These are phyloP conservation scores for Globisporangium barbulae DNA, from an alignment of 352 stramenopile genomes.

Conservation along the genomic window DNA sequence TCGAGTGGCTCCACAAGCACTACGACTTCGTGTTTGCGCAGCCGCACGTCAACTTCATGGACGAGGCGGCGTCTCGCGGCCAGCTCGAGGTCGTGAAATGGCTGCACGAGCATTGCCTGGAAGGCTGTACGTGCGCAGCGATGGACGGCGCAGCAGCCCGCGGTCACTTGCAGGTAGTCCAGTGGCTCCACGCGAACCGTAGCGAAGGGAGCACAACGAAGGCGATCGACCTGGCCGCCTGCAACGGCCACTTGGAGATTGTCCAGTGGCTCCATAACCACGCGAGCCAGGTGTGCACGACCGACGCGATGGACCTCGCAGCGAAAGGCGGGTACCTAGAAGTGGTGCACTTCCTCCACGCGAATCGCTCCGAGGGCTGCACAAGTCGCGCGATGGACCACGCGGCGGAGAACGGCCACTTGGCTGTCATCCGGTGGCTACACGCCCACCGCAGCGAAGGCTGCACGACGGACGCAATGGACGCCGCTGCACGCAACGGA, in stretches of 20 bases:
- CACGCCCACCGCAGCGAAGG: constrained; percentile 31
- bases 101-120: constrained; percentile 24
- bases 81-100: constrained; percentile 37
- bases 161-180: constrained; percentile 37
- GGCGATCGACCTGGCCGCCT: constrained; percentile 58
- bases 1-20: constrained; percentile 39
- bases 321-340: constrained; percentile 32
- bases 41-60: constrained; percentile 38
- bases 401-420: constrained; percentile 37
- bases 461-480: constrained; percentile 44
- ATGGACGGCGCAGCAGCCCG: constrained; percentile 38
- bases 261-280: constrained; percentile 43
- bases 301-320: constrained; percentile 36
- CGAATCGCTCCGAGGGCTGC: constrained; percentile 33
- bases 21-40: constrained; percentile 22
- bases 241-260: constrained; percentile 40
- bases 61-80: constrained; percentile 31
- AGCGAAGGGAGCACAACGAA: constrained; percentile 38
- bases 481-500: constrained; percentile 36
- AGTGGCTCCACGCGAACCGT: constrained; percentile 42
- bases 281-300: constrained; percentile 33
- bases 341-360: constrained; percentile 36
- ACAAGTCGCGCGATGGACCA: constrained; percentile 43
- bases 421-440: constrained; percentile 39
- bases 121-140: constrained; percentile 43